Evolutionary conservation across 176 grass and related monocot species (phyloP).

Genomic region (Eleusine coracana): DNA sequence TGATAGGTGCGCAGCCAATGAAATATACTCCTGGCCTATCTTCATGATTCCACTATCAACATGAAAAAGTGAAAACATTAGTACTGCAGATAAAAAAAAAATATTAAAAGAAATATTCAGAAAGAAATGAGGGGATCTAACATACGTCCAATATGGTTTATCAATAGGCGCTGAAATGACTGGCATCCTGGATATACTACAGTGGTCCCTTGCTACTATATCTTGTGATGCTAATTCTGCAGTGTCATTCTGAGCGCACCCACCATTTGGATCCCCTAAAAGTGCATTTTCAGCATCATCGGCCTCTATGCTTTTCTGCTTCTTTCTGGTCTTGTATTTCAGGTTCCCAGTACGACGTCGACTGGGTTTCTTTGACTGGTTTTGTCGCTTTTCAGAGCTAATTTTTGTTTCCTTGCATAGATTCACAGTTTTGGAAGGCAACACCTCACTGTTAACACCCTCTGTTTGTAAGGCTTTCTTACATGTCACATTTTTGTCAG

Average conservation of each 20-base stretch:
- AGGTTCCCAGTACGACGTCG: background rate
- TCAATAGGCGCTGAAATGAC: constrained; percentile 33
- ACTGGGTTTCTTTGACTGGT: background rate
- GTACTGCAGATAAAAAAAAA: constrained; percentile 4
- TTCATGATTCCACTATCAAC: constrained; percentile 69
- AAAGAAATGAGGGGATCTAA: constrained; percentile 23
- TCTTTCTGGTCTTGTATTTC: constrained; percentile 9
- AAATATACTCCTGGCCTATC: constrained; percentile 49
- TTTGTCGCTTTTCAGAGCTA: background rate
- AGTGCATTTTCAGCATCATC: constrained; percentile 22
- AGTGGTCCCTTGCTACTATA: background rate
- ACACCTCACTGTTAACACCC: background rate
- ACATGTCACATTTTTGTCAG: background rate
- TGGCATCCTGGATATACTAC: constrained; percentile 14
- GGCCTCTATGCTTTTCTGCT: constrained; percentile 5
- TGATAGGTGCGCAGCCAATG: constrained; percentile 61
- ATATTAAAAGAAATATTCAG: background rate
- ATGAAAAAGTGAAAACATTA: constrained; percentile 39
- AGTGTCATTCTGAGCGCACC: constrained; percentile 8
- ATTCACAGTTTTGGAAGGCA: background rate
- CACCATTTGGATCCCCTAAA: background rate
- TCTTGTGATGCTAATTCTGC: constrained; percentile 18
- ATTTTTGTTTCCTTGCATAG: background rate
- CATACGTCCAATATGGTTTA: constrained; percentile 53
- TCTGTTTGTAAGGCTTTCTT: background rate